phyloP scores from a whole-genome alignment of 768 basidiomycete species.

The Amanita subjunquillea region DNA sequence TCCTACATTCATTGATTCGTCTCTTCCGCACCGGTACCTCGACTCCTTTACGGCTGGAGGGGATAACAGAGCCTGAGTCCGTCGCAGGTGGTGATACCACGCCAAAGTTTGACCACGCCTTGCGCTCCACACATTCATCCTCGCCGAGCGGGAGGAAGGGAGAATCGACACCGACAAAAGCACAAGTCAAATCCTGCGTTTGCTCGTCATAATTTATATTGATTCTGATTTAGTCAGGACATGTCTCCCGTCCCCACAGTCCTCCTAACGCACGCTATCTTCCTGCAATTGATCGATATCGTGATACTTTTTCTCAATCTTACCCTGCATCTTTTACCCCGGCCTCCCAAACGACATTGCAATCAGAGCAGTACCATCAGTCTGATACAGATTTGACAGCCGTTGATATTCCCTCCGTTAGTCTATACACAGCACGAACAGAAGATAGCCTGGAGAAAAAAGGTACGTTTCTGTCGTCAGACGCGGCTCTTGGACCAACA shows the following conservation, averaged over 20 bases:
- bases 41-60: slow-evolving; percentile 45
- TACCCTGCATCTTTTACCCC: neutral
- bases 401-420: slow-evolving; percentile 19
- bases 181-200: neutral
- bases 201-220: neutral
- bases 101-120: slow-evolving; percentile 13
- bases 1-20: slow-evolving; percentile 57
- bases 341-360: neutral
- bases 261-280: neutral
- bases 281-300: neutral
- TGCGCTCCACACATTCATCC: slow-evolving; percentile 9
- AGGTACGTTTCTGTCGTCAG: neutral
- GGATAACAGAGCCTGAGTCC: slow-evolving; percentile 35
- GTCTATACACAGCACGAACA: slow-evolving; percentile 11
- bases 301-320: neutral
- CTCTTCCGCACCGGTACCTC: slow-evolving; percentile 43
- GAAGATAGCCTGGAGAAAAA: neutral
- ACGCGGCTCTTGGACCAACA: neutral
- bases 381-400: slow-evolving; percentile 33
- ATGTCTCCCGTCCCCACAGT: neutral
- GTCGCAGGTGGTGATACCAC: slow-evolving; percentile 17
- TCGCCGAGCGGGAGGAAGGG: slow-evolving; percentile 6
- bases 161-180: neutral
- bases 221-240: neutral
- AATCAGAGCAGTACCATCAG: slow-evolving; percentile 18